phyloP scores from a whole-genome alignment of 2,329 filamentous ascomycete genomes.

The Botrytis deweyae region DNA sequence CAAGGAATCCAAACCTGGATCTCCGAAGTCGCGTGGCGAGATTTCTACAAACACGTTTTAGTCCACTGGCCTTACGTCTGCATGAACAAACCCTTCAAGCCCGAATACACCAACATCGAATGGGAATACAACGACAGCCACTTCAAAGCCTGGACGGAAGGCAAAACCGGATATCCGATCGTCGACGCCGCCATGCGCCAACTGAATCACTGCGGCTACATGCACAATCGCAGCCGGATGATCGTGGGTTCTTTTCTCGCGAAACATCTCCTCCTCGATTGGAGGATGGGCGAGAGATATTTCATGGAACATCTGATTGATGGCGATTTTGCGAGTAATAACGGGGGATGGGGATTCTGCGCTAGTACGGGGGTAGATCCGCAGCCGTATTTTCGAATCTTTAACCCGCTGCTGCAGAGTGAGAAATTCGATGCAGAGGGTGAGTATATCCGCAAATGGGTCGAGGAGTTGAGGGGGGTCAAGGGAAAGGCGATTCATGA shows the following conservation, averaged over 20 bases:
- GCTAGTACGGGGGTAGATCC: slow-evolving; percentile 75
- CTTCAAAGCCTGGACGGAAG: slow-evolving; percentile 73
- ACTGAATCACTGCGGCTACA: slow-evolving; percentile 64
- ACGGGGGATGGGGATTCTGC: slow-evolving; percentile 45
- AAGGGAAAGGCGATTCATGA: slow-evolving; percentile 74
- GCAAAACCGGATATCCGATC: slow-evolving; percentile 76
- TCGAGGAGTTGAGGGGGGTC: slow-evolving; percentile 68
- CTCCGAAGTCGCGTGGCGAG: slow-evolving; percentile 79
- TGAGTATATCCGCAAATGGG: slow-evolving; percentile 78
- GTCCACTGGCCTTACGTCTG: slow-evolving; percentile 82
- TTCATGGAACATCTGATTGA: slow-evolving; percentile 70
- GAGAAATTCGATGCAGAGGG: slow-evolving; percentile 82
- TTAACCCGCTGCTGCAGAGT: slow-evolving; percentile 81
- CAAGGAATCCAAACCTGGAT: slow-evolving; percentile 73
- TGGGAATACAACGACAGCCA: slow-evolving; percentile 74
- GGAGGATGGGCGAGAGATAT: slow-evolving; percentile 76
- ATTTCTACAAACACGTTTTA: slow-evolving; percentile 85
- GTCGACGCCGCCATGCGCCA: slow-evolving; percentile 88
- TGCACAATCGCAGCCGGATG: slow-evolving; percentile 88
- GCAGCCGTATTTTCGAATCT: slow-evolving; percentile 87
- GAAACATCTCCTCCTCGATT: slow-evolving; percentile 80
- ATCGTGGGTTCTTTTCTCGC: slow-evolving; percentile 76
- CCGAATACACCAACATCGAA: slow-evolving; percentile 75
- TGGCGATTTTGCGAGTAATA: slow-evolving; percentile 40
- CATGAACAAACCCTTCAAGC: slow-evolving; percentile 79